phyloP scores from a whole-genome alignment of 176 grass and related monocot species.

The Guadua angustifolia region DNA sequence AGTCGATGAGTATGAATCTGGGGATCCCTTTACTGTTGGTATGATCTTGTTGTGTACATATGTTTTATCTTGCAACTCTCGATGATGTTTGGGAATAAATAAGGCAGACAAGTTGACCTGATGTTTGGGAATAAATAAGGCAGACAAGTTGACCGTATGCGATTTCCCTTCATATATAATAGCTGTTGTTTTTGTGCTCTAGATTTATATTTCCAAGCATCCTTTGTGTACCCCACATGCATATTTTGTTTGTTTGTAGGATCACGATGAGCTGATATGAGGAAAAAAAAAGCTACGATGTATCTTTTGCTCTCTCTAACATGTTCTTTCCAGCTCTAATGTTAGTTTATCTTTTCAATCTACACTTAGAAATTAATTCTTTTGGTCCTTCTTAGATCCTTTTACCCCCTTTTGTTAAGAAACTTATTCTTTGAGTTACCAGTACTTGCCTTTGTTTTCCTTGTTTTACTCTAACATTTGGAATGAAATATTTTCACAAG shows the following conservation, averaged over 20 bases:
- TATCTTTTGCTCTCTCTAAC: not conserved
- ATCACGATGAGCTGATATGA: not conserved
- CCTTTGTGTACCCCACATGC: no score
- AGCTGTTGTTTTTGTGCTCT: not conserved
- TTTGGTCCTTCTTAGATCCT: not conserved
- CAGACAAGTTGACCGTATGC: not conserved
- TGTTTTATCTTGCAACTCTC: not conserved
- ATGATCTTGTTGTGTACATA: not conserved
- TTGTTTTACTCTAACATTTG: constrained; percentile 34
- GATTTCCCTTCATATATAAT: not conserved
- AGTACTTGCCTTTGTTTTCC: not conserved
- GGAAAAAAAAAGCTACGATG: not conserved
- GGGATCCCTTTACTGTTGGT: not conserved
- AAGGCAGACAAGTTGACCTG: not conserved
- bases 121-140: constrained; percentile 8
- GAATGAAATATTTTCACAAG: constrained; percentile 46
- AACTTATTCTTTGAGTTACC: not conserved
- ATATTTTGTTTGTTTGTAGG: not conserved
- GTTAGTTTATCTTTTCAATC: not conserved
- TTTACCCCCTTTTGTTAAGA: not conserved
- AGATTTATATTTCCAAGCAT: no score
- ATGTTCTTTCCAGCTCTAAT: not conserved
- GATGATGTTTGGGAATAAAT: constrained; percentile 15
- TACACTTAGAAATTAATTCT: not conserved
- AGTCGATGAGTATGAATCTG: constrained; percentile 56